These are phyloP conservation scores for Picea abies DNA, from an alignment of 83 land plant genomes.

Conservation along the genomic window DNA sequence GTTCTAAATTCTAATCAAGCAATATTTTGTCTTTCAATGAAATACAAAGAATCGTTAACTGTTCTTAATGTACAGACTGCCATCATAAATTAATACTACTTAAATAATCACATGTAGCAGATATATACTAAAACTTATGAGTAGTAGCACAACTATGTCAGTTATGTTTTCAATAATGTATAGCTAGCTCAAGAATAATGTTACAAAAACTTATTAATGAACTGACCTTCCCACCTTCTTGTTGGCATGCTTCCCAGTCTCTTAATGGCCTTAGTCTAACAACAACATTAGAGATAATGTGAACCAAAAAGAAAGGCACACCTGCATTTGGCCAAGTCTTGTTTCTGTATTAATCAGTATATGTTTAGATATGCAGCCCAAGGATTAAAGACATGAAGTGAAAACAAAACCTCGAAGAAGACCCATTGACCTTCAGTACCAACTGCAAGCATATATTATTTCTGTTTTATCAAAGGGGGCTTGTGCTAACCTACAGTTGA, in stretches of 20 bases:
- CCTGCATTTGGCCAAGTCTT: slow-evolving; percentile 46
- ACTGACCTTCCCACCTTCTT: slow-evolving; percentile 79
- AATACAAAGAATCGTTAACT: background rate
- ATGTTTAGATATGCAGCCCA: background rate
- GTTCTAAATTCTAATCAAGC: background rate
- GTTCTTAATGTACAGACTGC: background rate
- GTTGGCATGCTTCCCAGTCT: slow-evolving; percentile 78
- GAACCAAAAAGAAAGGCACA: slow-evolving; percentile 77
- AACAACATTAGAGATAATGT: slow-evolving; percentile 41
- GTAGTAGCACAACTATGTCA: background rate
- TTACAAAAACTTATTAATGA: background rate
- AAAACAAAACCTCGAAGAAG: background rate
- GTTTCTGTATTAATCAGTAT: background rate
- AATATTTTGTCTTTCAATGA: background rate
- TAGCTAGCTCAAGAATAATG: background rate
- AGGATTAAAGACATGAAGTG: background rate
- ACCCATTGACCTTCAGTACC: background rate
- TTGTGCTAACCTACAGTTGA: slow-evolving; percentile 62
- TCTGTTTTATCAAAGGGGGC: background rate
- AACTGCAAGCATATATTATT: slow-evolving; percentile 9
- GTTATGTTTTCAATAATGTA: background rate
- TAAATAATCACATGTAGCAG: background rate
- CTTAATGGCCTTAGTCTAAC: slow-evolving; percentile 65
- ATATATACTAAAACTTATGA: background rate
- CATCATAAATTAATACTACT: background rate